These are phyloP conservation scores for Opeltia flavorubescens DNA, from an alignment of 495 filamentous ascomycete species.

Conservation along the genomic window DNA sequence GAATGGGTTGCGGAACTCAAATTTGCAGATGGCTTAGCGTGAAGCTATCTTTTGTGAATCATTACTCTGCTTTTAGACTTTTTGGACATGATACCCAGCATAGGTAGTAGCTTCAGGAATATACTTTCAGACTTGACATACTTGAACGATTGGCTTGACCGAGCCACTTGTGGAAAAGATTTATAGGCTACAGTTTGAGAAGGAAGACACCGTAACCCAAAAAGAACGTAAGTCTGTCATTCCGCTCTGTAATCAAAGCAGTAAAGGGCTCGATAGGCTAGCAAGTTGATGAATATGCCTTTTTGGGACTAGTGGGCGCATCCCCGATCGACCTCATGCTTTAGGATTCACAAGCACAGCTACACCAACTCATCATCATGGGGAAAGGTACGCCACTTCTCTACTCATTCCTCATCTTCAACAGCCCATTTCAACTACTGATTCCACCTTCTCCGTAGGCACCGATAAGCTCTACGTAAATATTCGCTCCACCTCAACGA, in stretches of 20 bases:
- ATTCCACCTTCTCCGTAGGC: conserved; percentile 22
- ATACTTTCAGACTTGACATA: no score
- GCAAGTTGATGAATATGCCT: neutral
- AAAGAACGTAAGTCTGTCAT: neutral
- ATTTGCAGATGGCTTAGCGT: neutral
- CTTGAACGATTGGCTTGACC: no score
- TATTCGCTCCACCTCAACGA: conserved; percentile 6
- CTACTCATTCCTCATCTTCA: neutral
- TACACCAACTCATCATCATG: conserved; percentile 23
- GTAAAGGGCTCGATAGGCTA: no score
- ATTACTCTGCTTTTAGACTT: no score
- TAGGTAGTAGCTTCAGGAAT: no score
- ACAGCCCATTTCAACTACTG: neutral
- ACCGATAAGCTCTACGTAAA: conserved; percentile 66
- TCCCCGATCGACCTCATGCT: no score
- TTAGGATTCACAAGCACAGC: neutral
- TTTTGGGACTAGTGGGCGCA: neutral
- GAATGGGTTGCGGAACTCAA: conserved; percentile 63
- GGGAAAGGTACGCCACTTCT: conserved; percentile 38
- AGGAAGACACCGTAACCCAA: neutral
- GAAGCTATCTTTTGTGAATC: no score
- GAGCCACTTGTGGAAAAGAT: no score
- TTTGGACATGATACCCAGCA: no score
- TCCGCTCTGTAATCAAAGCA: no score
- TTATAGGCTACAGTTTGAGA: no score